Percentiles rank a stretch among this genome's conserved stretches.
Conservation (phyloP, 352 stramenopile genomes). For the Phytophthora uliginosa region DNA sequence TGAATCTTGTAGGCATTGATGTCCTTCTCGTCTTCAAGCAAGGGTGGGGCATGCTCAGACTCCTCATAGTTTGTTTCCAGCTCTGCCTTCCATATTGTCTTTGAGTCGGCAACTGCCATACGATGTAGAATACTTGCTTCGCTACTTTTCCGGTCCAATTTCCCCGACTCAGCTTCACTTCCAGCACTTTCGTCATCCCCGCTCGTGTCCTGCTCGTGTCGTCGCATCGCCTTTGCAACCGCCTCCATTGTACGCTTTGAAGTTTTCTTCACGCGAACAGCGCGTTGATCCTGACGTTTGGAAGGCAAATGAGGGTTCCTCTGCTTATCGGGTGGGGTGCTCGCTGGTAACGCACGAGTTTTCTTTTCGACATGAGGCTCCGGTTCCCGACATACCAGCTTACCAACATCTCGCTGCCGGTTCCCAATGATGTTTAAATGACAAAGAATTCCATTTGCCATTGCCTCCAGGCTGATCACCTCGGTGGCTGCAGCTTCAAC, state of each 20-base stretch:
- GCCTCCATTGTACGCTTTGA: constrained; percentile 54
- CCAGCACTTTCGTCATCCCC: constrained; percentile 7
- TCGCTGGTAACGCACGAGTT: constrained; percentile 40
- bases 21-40: neutral
- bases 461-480: constrained; percentile 30
- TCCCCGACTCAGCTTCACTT: constrained; percentile 28
- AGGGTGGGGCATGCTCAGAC: constrained; percentile 9
- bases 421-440: constrained; percentile 79
- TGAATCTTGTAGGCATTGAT: neutral
- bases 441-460: constrained; percentile 60
- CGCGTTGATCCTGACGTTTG: constrained; percentile 66
- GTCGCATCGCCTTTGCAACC: constrained; percentile 45
- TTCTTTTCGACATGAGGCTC: constrained; percentile 54
- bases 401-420: constrained; percentile 69
- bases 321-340: constrained; percentile 36
- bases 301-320: constrained; percentile 48
- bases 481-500: constrained; percentile 6
- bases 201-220: neutral
- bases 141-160: constrained; percentile 59
- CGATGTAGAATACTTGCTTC: constrained; percentile 63
- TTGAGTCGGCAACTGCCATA: constrained; percentile 58
- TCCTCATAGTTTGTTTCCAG: constrained; percentile 68
- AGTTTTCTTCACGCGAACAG: constrained; percentile 56
- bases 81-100: constrained; percentile 61
- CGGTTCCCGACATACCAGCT: constrained; percentile 62